phyloP scores from a whole-genome alignment of 78 protist species.

The Creolimax fragrantissima region DNA sequence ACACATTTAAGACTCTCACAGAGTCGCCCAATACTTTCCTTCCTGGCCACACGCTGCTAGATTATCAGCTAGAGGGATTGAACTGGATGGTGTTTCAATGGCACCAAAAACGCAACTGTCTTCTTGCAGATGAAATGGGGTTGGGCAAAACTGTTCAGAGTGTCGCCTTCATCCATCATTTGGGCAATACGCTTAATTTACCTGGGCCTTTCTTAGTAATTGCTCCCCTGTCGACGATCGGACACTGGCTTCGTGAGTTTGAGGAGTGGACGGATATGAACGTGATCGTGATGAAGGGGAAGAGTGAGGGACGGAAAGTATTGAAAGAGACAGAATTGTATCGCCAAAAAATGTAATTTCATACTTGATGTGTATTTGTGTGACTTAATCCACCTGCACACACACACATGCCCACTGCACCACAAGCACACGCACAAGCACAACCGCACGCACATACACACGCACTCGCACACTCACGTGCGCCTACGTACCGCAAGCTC shows the following conservation, averaged over 20 bases:
- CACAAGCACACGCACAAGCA: no score
- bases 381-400: no score
- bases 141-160: slow-evolving; percentile 64
- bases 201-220: slow-evolving; percentile 37
- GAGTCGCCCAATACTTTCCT: not conserved
- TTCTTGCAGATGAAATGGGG: slow-evolving; percentile 80
- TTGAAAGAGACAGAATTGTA: no score
- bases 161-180: slow-evolving; percentile 46
- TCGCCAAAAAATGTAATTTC: no score
- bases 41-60: slow-evolving; percentile 40
- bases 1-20: no score
- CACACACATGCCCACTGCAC: no score
- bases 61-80: slow-evolving; percentile 86
- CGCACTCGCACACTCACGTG: no score
- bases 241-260: slow-evolving; percentile 48
- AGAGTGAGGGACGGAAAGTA: not conserved
- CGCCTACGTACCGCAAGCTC: no score
- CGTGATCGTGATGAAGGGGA: not conserved
- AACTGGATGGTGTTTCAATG: slow-evolving; percentile 78
- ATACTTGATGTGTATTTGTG: no score
- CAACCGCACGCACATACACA: no score
- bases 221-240: slow-evolving; percentile 41
- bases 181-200: slow-evolving; percentile 37
- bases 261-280: slow-evolving; percentile 29
- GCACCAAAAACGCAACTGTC: slow-evolving; percentile 80